Evolutionary conservation across 2,329 filamentous ascomycete genomes (phyloP).

Genomic region (Diplocarpon rosae): DNA sequence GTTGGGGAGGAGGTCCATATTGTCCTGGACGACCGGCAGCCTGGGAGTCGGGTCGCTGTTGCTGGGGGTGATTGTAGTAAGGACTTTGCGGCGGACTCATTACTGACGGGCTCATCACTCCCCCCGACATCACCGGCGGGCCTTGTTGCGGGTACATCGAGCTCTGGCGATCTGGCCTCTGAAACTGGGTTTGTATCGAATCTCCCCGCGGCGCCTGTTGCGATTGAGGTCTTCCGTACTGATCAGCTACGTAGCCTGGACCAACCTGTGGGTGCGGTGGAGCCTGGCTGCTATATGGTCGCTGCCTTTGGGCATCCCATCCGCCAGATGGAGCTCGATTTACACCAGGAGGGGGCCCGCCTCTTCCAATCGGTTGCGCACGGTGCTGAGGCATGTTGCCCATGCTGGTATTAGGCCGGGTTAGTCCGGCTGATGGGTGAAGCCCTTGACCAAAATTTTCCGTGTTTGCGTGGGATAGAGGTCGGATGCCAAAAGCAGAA

Average conservation of each 20-base stretch:
- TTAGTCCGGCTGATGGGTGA: slow-evolving; percentile 11
- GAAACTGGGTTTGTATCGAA: slow-evolving; percentile 11
- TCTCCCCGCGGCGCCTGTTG: slow-evolving; percentile 8
- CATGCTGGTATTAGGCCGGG: slow-evolving; percentile 36
- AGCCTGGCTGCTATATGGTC: slow-evolving; percentile 30
- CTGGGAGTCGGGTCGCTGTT: slow-evolving; percentile 6
- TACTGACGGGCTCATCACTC: slow-evolving; percentile 4
- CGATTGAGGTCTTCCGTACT: not conserved
- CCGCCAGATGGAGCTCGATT: slow-evolving; percentile 30
- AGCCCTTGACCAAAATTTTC: slow-evolving; percentile 7
- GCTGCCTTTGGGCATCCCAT: too few species aligned
- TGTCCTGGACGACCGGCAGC: slow-evolving; percentile 6
- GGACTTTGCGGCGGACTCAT: slow-evolving; percentile 5
- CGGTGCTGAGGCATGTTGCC: slow-evolving; percentile 33
- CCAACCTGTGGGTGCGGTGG: slow-evolving; percentile 16
- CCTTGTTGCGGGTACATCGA: slow-evolving; percentile 18
- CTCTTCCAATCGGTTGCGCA: slow-evolving; percentile 28
- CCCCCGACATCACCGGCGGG: slow-evolving; percentile 4
- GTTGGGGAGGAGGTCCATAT: slow-evolving; percentile 15
- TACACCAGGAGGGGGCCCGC: slow-evolving; percentile 10
- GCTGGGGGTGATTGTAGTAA: not conserved
- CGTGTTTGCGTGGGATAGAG: slow-evolving; percentile 28
- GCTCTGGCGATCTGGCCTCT: slow-evolving; percentile 16
- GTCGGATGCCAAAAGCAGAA: slow-evolving; percentile 40
- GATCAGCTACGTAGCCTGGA: too few species aligned